Evolutionary conservation across 148 eudicot genomes (phyloP).

Genomic region (Camellia granthamiana): DNA sequence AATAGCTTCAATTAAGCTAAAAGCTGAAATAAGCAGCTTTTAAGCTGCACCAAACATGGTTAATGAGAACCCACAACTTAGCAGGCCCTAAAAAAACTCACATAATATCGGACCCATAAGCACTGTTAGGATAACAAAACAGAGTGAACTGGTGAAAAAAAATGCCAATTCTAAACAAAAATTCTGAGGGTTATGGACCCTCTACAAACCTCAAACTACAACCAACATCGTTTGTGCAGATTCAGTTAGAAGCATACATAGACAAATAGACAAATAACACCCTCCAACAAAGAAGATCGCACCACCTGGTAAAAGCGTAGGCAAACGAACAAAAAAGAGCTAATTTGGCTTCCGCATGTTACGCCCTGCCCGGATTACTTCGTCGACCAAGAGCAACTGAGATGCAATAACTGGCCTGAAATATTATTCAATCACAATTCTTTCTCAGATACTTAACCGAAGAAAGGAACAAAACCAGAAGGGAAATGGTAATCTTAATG

Average conservation of each 20-base stretch:
- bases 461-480: not conserved
- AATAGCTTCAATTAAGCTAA: no score
- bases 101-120: no score
- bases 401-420: slow-evolving; percentile 89
- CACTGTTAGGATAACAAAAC: no score
- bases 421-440: not conserved
- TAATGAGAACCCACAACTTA: no score
- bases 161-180: slow-evolving; percentile 6
- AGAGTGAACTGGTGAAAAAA: no score
- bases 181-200: not conserved
- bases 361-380: slow-evolving; percentile 97
- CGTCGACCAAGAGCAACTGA: slow-evolving; percentile 90
- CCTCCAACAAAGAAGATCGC: not conserved
- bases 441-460: not conserved
- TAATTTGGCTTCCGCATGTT: slow-evolving; percentile 94
- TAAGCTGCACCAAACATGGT: no score
- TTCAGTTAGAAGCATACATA: not conserved
- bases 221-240: not conserved
- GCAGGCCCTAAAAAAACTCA: no score
- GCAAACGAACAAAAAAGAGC: slow-evolving; percentile 2
- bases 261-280: not conserved
- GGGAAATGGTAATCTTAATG: not conserved
- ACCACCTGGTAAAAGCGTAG: not conserved
- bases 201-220: not conserved
- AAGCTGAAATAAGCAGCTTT: no score